These are phyloP conservation scores for Phytopythium delawarense DNA, from an alignment of 352 stramenopile species.

Conservation along the genomic window DNA sequence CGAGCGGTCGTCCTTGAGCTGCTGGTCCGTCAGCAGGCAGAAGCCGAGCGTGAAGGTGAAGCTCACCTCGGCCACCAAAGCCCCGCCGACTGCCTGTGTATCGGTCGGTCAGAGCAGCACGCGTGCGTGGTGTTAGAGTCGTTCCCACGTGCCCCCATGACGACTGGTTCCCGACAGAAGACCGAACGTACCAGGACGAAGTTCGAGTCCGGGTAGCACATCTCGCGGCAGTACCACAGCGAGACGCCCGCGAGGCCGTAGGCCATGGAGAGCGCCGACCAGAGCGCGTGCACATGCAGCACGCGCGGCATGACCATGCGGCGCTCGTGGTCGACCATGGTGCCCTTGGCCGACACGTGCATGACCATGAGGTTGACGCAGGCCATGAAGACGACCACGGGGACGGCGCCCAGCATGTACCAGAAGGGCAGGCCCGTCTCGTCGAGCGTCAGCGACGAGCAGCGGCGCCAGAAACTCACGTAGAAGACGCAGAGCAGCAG, in stretches of 20 bases:
- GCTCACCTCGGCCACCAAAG: conserved; percentile 62
- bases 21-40: conserved; percentile 53
- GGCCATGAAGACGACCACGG: conserved; percentile 72
- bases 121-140: not conserved
- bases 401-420: conserved; percentile 65
- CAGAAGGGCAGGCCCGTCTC: conserved; percentile 65
- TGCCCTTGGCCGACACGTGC: conserved; percentile 78
- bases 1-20: conserved; percentile 22
- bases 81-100: conserved; percentile 41
- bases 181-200: conserved; percentile 60
- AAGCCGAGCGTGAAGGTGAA: conserved; percentile 72
- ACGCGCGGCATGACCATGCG: conserved; percentile 83
- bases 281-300: conserved; percentile 73
- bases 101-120: conserved; percentile 6
- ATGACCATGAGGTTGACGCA: conserved; percentile 87
- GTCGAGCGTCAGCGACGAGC: conserved; percentile 62
- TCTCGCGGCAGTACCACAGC: conserved; percentile 65
- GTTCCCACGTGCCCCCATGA: no score
- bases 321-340: conserved; percentile 84
- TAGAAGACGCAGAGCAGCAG: conserved; percentile 60
- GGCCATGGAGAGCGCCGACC: conserved; percentile 58
- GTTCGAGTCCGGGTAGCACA: conserved; percentile 69
- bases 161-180: not conserved
- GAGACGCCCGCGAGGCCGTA: conserved; percentile 55
- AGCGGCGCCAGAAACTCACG: conserved; percentile 53